Base-by-base conservation (phyloP, 23 red algal genomes). In the Agarophyton chilense region DNA sequence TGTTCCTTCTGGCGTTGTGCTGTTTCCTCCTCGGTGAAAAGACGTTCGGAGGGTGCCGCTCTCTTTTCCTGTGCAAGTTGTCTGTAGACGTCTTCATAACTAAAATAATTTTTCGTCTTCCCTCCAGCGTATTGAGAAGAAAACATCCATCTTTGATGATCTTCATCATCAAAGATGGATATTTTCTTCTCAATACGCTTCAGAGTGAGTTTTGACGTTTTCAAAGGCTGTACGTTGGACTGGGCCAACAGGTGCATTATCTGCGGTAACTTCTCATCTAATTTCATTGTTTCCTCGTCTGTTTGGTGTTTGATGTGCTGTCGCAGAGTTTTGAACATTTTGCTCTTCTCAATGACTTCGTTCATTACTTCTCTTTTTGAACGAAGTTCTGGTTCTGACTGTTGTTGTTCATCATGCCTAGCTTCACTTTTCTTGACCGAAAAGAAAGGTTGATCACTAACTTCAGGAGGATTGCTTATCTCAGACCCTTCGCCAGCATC, bases 341-440 rank as follows among this genome's bases (percentile, higher is more conserved):
- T 93, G 66, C 79, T 86, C 58, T 93, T 93, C n/a, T 67, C 33
- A 51, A 93, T 76, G 5, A 93, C 66, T 79, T 93, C 90, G 22
- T 66, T 34, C 90, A 93, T 93, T 68, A 93, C 78, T 60, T 93
- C 90, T 45, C 44, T 64, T 10, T 84, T 77, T 12, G 77, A 84
- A 2, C 78, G 79, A 36, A 16, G 77, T 31, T 61, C 77, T 12
- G 40, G 16, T 10, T 49, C n/a, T 52, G 72, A 6, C 21, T 31
- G 19, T 9, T 81, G 17, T 6, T 71, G 22, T 13, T 85, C 60
- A 25, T 68, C 81, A 16, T 7, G 19, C 35, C 62, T 60, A 68
- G 47, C 60, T 11, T 71, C 81, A 36, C 0, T 19, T 71, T 61
- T 22, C 35, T 71, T 71, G 36, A 66, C 25, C 9, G 58, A 44